phyloP scores from a whole-genome alignment of 257 asterid species.

The Petunia axillaris region DNA sequence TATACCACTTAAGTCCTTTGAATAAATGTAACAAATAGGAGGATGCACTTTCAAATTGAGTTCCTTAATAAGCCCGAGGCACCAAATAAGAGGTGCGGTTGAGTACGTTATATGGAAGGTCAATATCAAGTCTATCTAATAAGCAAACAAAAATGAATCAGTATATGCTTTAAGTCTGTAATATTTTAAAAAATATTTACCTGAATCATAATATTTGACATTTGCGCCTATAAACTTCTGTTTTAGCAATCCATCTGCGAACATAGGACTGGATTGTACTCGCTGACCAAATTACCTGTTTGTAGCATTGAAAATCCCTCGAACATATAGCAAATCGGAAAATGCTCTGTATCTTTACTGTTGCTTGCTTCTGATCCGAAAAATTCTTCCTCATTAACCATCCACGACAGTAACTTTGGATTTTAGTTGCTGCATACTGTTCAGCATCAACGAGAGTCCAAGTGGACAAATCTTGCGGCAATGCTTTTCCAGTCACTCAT shows the following conservation, averaged over 20 bases:
- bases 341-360: constrained; percentile 56
- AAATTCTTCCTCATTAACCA: constrained; percentile 54
- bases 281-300: constrained; percentile 48
- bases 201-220: constrained; percentile 51
- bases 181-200: constrained; percentile 43
- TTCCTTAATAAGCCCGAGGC: background rate
- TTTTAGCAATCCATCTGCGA: constrained; percentile 77
- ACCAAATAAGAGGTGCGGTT: background rate
- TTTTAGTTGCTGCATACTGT: constrained; percentile 68
- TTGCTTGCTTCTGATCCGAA: constrained; percentile 52
- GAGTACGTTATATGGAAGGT: constrained; percentile 12
- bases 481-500: constrained; percentile 27
- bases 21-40: background rate
- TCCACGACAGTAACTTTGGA: constrained; percentile 75
- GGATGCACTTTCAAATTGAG: constrained; percentile 9
- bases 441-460: constrained; percentile 39
- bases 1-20: background rate
- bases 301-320: constrained; percentile 47
- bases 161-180: background rate
- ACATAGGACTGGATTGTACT: constrained; percentile 65
- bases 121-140: background rate
- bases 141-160: background rate
- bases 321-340: constrained; percentile 43
- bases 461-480: constrained; percentile 28
- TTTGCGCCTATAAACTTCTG: constrained; percentile 46